Evolutionary conservation across 1,139 yeast species (phyloP), one percentile per base, ranked within the genome.

Genomic region (Pichia sp.): DNA sequence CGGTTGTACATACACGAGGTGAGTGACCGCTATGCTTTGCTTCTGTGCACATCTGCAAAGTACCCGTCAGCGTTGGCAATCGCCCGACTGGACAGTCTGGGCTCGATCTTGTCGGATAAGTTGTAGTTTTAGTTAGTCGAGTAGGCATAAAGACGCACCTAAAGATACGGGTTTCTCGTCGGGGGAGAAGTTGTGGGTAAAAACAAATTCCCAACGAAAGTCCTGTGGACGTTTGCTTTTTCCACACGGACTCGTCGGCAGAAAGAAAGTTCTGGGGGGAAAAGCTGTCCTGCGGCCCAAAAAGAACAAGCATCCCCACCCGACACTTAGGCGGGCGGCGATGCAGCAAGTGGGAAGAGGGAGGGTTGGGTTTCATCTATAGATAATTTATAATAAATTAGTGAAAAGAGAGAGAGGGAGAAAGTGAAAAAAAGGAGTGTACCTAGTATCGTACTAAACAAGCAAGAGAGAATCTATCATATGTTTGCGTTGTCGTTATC

Each of bases 31-130:
- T 61, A 60, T 42, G 48, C 63, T 13, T 46, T 67, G 43, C 52
- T 68, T 50, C 51, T 66, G 47, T 61, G 76, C 55, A 74, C 75
- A 55, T 65, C 66, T 19, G 50, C 59, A 9, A 60, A 55, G 12
- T 72, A 69, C 51, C 73, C 75, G 2, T 71, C 74, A 57, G 70
- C 73, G 2, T 59, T 75, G 22, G 82, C 81, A 25, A 71, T 78
- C 53, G 66, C 71, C 54, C 74, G 73, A 58, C 55, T 76, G 44
- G 78, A 75, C 47, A 70, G 67, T 51, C 62, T 77, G 41, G 58
- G 63, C 37, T 31, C n/a, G 8, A 55, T 46, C 6, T 40, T 63
- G 2, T 37, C 46, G 1, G 36, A 26, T n/a, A 52, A 42, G 36
- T 41, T 53, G 21, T 50, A 46, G 25, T 45, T 12, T n/a, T 21